A percentile compares a stretch with the other conserved stretches of the same genome.
phyloP scores from a whole-genome alignment of 176 grass and related monocot genomes.

The Juncus inflexus region DNA sequence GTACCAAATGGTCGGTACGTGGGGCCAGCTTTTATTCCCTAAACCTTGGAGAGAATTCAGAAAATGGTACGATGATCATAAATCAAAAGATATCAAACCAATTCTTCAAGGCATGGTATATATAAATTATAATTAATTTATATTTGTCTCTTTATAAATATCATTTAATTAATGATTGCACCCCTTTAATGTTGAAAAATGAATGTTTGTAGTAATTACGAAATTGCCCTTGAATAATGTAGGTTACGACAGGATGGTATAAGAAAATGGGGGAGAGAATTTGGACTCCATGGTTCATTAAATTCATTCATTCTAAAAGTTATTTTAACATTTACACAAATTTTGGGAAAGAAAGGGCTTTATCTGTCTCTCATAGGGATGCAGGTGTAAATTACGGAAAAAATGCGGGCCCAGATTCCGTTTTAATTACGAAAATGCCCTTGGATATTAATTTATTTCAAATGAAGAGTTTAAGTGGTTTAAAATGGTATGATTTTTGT shows the following conservation, averaged over 20 bases:
- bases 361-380: constrained; percentile 87
- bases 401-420: constrained; percentile 90
- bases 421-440: constrained; percentile 55
- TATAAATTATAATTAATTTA: too few species aligned
- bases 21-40: constrained; percentile 98
- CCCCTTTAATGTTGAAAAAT: not conserved
- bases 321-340: constrained; percentile 98
- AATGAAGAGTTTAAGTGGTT: constrained; percentile 44
- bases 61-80: constrained; percentile 86
- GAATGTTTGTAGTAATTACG: constrained; percentile 5
- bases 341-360: constrained; percentile 73
- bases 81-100: constrained; percentile 76
- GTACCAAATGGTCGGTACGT: constrained; percentile 98
- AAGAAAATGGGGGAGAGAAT: constrained; percentile 96
- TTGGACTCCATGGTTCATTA: constrained; percentile 99
- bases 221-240: constrained; percentile 20
- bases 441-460: constrained; percentile 63
- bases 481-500: constrained; percentile 90
- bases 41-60: constrained; percentile 98
- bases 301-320: constrained; percentile 80
- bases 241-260: constrained; percentile 98
- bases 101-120: constrained; percentile 97
- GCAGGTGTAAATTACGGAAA: constrained; percentile 87
- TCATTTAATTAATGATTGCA: too few species aligned
- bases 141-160: too few species aligned